phyloP scores from a whole-genome alignment of 805 yeast genomes.

The Debaryomyces prosopidis region DNA sequence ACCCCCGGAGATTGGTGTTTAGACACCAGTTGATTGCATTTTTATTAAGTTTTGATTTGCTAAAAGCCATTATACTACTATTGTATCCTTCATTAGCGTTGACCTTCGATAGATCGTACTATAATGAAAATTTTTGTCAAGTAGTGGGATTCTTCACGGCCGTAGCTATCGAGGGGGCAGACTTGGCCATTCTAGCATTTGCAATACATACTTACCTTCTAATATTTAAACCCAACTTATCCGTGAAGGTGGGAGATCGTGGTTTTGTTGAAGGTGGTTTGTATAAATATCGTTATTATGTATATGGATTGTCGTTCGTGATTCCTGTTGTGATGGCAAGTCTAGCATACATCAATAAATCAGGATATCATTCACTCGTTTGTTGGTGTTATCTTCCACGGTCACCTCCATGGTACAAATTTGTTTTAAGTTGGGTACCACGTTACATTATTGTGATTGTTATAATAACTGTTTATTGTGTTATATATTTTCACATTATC shows the following conservation, averaged over 20 bases:
- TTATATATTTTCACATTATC: slow-evolving; percentile 72
- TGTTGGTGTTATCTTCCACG: slow-evolving; percentile 82
- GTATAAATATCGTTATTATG: slow-evolving; percentile 53
- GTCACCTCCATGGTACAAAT: slow-evolving; percentile 68
- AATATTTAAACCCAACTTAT: slow-evolving; percentile 60
- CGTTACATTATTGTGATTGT: slow-evolving; percentile 64
- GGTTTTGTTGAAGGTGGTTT: slow-evolving; percentile 68
- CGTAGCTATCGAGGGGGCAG: slow-evolving; percentile 81
- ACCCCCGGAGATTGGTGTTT: slow-evolving; percentile 61
- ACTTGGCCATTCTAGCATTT: slow-evolving; percentile 75
- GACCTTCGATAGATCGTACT: slow-evolving; percentile 43
- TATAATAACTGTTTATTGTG: slow-evolving; percentile 63
- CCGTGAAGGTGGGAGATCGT: slow-evolving; percentile 42
- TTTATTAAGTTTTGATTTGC: slow-evolving; percentile 68
- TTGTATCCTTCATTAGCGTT: slow-evolving; percentile 66
- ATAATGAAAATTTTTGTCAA: slow-evolving; percentile 53
- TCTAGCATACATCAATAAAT: slow-evolving; percentile 58
- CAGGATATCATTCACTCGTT: slow-evolving; percentile 62
- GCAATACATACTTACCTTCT: slow-evolving; percentile 80
- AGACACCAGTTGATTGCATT: slow-evolving; percentile 70
- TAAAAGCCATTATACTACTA: slow-evolving; percentile 68
- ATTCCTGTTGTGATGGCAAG: slow-evolving; percentile 70
- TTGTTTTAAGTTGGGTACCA: slow-evolving; percentile 80
- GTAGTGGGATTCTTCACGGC: slow-evolving; percentile 82
- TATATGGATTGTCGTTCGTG: slow-evolving; percentile 58